Evolutionary conservation across 1,284 basidiomycete genomes (phyloP).

Genomic region (Singerocomus inundabilis): DNA sequence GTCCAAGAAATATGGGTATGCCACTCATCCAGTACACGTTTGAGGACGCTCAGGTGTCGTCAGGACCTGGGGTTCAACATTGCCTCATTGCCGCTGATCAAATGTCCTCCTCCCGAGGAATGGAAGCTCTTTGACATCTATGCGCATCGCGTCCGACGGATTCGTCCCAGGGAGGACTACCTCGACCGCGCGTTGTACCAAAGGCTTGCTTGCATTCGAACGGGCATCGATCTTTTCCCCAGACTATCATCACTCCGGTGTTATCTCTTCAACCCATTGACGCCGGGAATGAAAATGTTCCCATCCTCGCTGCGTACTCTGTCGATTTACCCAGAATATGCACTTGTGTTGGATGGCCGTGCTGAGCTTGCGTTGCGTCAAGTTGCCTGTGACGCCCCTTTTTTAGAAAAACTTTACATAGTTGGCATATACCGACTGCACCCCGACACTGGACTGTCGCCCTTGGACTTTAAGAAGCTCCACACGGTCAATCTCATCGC

Average conservation of each 20-base stretch:
- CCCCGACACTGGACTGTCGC: background rate
- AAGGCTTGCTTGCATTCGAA: slow-evolving; percentile 13
- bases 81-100: slow-evolving; percentile 4
- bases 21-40: background rate
- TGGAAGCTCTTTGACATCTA: slow-evolving; percentile 20
- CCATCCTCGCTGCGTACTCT: slow-evolving; percentile 16
- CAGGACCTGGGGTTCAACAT: slow-evolving; percentile 12
- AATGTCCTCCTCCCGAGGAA: slow-evolving; percentile 11
- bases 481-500: slow-evolving; percentile 12
- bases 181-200: slow-evolving; percentile 17
- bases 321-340: slow-evolving; percentile 12
- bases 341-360: slow-evolving; percentile 4
- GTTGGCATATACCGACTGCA: slow-evolving; percentile 6
- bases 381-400: slow-evolving; percentile 10
- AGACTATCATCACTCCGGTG: slow-evolving; percentile 13
- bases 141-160: slow-evolving; percentile 15
- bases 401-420: slow-evolving; percentile 13
- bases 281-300: slow-evolving; percentile 11
- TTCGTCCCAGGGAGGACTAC: slow-evolving; percentile 4
- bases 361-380: slow-evolving; percentile 18
- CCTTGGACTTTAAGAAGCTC: slow-evolving; percentile 10
- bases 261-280: slow-evolving; percentile 12
- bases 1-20: slow-evolving; percentile 11
- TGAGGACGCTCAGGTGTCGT: background rate
- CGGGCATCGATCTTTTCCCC: slow-evolving; percentile 9